Base-by-base conservation (phyloP, 139 green algal species). In the Coccomyxa sp. region DNA sequence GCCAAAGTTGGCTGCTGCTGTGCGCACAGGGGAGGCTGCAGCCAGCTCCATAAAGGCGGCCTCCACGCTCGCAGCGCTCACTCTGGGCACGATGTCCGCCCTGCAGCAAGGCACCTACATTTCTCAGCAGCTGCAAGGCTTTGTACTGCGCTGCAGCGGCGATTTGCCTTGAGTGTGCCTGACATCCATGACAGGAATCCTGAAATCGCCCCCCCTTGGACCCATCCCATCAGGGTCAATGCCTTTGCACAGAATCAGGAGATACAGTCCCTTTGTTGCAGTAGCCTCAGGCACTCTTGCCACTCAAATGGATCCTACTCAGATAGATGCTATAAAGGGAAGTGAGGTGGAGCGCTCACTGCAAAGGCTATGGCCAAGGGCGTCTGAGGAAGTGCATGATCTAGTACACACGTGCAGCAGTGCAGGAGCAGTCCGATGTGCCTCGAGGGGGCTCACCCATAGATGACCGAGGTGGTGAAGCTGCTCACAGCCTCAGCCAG, bases 1-100 rank as follows among this genome's bases (percentile, higher is more conserved):
- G 33, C 78, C 78, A 12, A 84, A 24, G 37, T 69, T 68, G 55
- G 44, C 69, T 6, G 75, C 75, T 27, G 80, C 80, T 5, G 38
- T 77, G 34, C 81, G 78, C 68, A 91, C 78, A 0, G 85, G 82
- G 41, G 73, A 82, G 10, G 78, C 75, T n/a, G 77, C 31, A 0
- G 55, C 76, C 1, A 87, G 50, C 73, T 91, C 87, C 40, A 91
- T n/a, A 36, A 91, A 82, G 29, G 86, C 71, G 44, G 68, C 79
- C 78, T 91, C 87, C 16, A 91, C 86, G 0, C 39, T 76, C 33
- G 85, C 81, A 35, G 88, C 82, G 38, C 77, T 86, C 40, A 91
- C 71, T 39, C 88, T 81, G 24, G 84, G 85, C 36, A 87, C 80
- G 0, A 79, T 41, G 68, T 89, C 85, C 6, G 76, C 58, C 68